Conservation (phyloP, 352 stramenopile genomes). For the Phytophthora aleatoria region DNA sequence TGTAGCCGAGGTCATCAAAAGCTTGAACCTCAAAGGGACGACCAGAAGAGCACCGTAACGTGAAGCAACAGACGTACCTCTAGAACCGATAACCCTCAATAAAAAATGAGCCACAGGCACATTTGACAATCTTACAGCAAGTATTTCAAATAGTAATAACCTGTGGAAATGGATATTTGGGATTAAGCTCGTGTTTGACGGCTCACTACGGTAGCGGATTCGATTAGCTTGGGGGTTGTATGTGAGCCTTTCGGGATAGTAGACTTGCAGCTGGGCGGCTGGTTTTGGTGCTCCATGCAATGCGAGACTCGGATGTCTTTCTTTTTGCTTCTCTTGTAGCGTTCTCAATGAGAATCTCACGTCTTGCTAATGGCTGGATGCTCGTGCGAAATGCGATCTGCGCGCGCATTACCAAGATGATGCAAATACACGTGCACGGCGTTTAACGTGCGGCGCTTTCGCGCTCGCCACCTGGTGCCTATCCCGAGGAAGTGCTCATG, state of each 20-base stretch:
- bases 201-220: not conserved
- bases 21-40: constrained; percentile 17
- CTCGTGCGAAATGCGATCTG: constrained; percentile 1
- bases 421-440: constrained; percentile 2
- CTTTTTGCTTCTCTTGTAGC: too few species aligned
- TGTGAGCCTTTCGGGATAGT: constrained; percentile 10
- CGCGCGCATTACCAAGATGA: constrained; percentile 12
- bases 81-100: not conserved
- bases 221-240: constrained; percentile 20
- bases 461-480: constrained; percentile 9
- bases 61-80: not conserved
- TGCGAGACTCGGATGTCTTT: not conserved
- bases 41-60: not conserved
- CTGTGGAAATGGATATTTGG: not conserved
- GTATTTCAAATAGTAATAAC: not conserved
- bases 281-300: not conserved
- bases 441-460: constrained; percentile 12
- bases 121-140: too few species aligned
- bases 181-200: not conserved
- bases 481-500: constrained; percentile 20
- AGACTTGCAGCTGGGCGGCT: constrained; percentile 18
- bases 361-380: not conserved
- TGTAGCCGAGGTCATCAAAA: constrained; percentile 9
- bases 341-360: too few species aligned
- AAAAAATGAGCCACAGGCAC: not conserved